Conservation (phyloP, 1,284 basidiomycete species). For the Phylloboletellus chloephorus region DNA sequence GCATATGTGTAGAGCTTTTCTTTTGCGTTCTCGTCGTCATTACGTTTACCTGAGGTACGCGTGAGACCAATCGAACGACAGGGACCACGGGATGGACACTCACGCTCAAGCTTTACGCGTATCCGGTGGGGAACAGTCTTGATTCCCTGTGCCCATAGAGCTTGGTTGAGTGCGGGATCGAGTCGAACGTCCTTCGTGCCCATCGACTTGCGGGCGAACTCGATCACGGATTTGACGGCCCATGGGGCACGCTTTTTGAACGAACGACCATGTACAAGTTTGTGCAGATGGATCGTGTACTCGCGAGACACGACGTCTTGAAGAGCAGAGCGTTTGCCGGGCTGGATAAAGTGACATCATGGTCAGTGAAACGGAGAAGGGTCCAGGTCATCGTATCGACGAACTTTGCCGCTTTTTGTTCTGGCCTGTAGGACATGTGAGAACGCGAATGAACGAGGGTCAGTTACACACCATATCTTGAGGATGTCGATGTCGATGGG, state of each 20-base stretch:
- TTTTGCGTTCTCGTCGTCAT: constrained; percentile 92
- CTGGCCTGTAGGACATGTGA: constrained; percentile 31
- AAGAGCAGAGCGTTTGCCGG: constrained; percentile 88
- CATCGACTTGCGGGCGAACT: constrained; percentile 90
- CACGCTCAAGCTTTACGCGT: constrained; percentile 89
- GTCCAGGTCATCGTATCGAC: constrained; percentile 21
- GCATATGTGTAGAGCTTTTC: constrained; percentile 96
- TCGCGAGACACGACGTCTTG: constrained; percentile 95
- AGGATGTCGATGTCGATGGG: constrained; percentile 44
- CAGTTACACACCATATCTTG: constrained; percentile 61
- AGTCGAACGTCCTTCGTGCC: constrained; percentile 88
- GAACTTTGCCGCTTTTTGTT: constrained; percentile 41
- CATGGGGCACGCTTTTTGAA: constrained; percentile 95
- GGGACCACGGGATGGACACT: constrained; percentile 34
- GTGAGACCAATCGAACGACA: neutral
- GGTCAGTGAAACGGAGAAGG: constrained; percentile 5
- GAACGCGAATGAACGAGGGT: constrained; percentile 3
- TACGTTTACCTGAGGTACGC: constrained; percentile 21
- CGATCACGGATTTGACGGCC: constrained; percentile 88
- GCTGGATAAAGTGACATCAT: constrained; percentile 37
- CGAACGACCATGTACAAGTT: constrained; percentile 82
- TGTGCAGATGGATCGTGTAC: constrained; percentile 95
- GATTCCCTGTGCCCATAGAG: constrained; percentile 84
- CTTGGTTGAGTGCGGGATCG: constrained; percentile 92
- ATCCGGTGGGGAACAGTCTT: constrained; percentile 88